phyloP scores from a whole-genome alignment of 2,329 filamentous ascomycete genomes.

The Calonectria naviculata region DNA sequence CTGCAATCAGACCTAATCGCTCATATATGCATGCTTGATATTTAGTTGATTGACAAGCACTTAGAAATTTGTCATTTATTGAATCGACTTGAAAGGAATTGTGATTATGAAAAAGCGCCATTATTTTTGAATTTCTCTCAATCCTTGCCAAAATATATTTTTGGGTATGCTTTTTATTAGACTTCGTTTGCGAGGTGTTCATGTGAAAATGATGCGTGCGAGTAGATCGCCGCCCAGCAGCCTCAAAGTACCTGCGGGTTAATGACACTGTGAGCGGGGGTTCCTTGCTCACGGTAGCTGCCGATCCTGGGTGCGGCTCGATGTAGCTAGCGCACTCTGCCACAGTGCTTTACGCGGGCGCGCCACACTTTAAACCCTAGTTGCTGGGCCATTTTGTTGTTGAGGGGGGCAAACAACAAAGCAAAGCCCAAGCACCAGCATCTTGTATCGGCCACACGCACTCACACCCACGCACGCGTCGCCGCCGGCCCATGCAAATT shows the following conservation, averaged over 20 bases:
- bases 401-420: conserved; percentile 26
- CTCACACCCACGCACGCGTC: conserved; percentile 28
- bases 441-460: conserved; percentile 17
- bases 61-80: no score
- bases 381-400: conserved; percentile 44
- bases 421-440: conserved; percentile 19
- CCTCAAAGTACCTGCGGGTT: background rate
- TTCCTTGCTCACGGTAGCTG: conserved; percentile 1
- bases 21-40: no score
- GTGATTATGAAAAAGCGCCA: no score
- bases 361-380: conserved; percentile 20
- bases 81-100: no score
- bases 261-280: conserved; percentile 17
- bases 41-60: no score
- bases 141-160: no score
- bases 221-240: background rate
- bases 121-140: no score
- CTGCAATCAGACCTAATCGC: background rate
- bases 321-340: conserved; percentile 9
- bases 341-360: conserved; percentile 36
- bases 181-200: background rate
- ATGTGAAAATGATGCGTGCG: background rate
- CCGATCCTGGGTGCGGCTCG: background rate
- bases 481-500: conserved; percentile 23
- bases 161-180: background rate